Conservation (phyloP, 2,329 filamentous ascomycete species). For the Fusarium chuoi region DNA sequence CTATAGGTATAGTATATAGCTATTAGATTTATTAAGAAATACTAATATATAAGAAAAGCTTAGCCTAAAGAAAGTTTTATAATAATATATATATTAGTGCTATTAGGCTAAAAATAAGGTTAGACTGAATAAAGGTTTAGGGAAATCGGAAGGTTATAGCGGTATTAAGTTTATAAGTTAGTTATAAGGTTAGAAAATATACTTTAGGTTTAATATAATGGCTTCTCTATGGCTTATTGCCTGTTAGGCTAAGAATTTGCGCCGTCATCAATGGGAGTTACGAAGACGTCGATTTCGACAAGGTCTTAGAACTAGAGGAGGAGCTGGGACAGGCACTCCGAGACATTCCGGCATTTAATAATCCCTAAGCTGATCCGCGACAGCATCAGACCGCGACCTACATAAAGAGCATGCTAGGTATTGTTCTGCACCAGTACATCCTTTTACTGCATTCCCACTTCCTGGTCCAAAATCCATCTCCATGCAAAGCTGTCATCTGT, state of each 20-base stretch:
- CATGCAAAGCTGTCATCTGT: not conserved
- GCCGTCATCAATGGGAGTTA: not conserved
- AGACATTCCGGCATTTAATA: not conserved
- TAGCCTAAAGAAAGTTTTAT: too few species aligned
- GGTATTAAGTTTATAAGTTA: too few species aligned
- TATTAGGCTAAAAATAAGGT: too few species aligned
- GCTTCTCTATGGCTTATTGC: not conserved
- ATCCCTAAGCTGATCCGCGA: not conserved
- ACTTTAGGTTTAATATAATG: too few species aligned
- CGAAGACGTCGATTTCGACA: not conserved
- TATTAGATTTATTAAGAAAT: too few species aligned
- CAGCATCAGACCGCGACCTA: not conserved
- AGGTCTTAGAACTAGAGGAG: not conserved
- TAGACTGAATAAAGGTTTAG: too few species aligned
- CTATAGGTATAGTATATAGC: too few species aligned
- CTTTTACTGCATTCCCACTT: not conserved
- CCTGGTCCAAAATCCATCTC: rapidly evolving
- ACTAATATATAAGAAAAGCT: too few species aligned
- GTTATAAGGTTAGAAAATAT: too few species aligned
- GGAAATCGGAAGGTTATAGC: too few species aligned
- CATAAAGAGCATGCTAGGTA: not conserved
- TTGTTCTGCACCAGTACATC: not conserved
- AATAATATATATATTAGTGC: too few species aligned
- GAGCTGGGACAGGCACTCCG: not conserved
- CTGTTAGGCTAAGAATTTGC: not conserved